These are phyloP conservation scores for Aspergillus pseudotamarii DNA, from an alignment of 2,329 filamentous ascomycete genomes.

Conservation along the genomic window DNA sequence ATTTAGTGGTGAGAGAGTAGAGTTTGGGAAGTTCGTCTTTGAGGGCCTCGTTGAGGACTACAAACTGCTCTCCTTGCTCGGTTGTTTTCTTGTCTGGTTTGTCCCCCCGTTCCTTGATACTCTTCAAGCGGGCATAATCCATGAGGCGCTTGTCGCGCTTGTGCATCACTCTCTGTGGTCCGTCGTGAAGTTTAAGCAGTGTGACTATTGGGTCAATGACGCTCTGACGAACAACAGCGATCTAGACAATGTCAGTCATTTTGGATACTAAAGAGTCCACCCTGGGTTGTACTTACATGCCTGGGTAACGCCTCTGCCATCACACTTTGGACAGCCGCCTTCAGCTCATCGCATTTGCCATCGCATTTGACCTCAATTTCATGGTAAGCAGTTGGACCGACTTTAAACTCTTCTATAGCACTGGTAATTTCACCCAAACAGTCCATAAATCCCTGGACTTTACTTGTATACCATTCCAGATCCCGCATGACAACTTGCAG, in stretches of 20 bases:
- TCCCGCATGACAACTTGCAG: slow-evolving; percentile 91
- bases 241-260: slow-evolving; percentile 37
- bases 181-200: slow-evolving; percentile 77
- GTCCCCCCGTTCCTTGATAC: slow-evolving; percentile 77
- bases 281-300: slow-evolving; percentile 60
- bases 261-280: not conserved
- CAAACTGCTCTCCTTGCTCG: slow-evolving; percentile 85
- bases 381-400: slow-evolving; percentile 69
- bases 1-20: slow-evolving; percentile 75
- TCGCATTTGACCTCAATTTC: slow-evolving; percentile 97
- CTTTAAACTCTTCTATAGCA: slow-evolving; percentile 77
- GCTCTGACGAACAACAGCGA: slow-evolving; percentile 71
- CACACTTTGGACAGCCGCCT: slow-evolving; percentile 82
- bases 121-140: slow-evolving; percentile 81
- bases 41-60: slow-evolving; percentile 86
- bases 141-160: slow-evolving; percentile 91
- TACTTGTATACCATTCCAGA: slow-evolving; percentile 88
- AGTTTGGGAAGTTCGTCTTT: slow-evolving; percentile 90
- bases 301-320: slow-evolving; percentile 80
- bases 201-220: slow-evolving; percentile 83
- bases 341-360: slow-evolving; percentile 92
- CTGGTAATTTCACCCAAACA: slow-evolving; percentile 79
- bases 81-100: slow-evolving; percentile 83
- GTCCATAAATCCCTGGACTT: slow-evolving; percentile 76
- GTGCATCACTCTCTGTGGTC: slow-evolving; percentile 85